Conservation (phyloP, 106 monocot species). For the Dendrobium huoshanense region DNA sequence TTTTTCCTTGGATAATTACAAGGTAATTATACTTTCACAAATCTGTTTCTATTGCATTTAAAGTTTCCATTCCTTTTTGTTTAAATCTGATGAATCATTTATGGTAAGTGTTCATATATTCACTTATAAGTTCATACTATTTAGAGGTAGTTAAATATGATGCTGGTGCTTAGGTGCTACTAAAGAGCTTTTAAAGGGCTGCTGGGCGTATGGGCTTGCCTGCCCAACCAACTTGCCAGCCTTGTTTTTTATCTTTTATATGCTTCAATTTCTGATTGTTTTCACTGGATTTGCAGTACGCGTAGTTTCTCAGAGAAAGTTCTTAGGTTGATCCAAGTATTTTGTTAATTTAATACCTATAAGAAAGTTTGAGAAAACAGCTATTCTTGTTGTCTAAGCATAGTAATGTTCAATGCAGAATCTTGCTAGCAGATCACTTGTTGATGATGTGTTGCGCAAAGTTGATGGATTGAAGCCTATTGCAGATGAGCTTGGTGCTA, state of each 20-base stretch:
- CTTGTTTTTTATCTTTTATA: too few species aligned
- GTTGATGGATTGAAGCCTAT: conserved; percentile 80
- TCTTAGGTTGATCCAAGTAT: background rate
- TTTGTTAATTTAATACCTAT: background rate
- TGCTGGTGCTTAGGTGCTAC: background rate
- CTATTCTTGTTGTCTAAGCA: conserved; percentile 5
- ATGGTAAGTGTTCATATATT: background rate
- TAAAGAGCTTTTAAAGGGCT: background rate
- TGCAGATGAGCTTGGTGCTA: conserved; percentile 68
- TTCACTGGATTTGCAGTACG: background rate
- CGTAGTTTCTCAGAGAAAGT: background rate
- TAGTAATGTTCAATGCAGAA: conserved; percentile 39
- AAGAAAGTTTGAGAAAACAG: conserved; percentile 2
- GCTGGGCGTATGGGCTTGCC: too few species aligned
- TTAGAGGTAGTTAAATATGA: background rate
- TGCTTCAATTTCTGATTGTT: background rate
- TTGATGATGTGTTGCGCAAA: conserved; percentile 76
- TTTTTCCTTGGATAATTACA: conserved; percentile 87
- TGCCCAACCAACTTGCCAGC: too few species aligned
- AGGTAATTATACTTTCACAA: conserved; percentile 23
- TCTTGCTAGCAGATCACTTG: conserved; percentile 82
- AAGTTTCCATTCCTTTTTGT: background rate
- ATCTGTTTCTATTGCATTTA: background rate
- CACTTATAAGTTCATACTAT: background rate
- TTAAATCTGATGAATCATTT: background rate